Conservation (phyloP, 2,329 filamentous ascomycete genomes). For the Boeremia exigua region DNA sequence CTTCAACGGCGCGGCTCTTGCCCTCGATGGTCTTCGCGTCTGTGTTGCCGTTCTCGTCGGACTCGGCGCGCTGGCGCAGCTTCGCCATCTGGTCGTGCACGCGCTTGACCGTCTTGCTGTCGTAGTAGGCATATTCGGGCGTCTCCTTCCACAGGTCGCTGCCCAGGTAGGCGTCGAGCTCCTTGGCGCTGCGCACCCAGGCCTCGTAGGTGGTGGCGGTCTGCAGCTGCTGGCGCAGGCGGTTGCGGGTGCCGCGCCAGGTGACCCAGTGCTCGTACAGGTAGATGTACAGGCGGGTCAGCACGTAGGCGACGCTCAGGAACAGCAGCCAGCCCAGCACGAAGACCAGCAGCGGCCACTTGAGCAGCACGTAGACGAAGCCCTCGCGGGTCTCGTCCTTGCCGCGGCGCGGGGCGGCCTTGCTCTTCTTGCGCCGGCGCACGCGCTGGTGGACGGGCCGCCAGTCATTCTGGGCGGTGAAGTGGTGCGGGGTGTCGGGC, state of each 20-base stretch:
- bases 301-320: constrained; percentile 75
- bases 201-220: constrained; percentile 76
- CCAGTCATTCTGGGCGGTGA: constrained; percentile 96
- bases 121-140: constrained; percentile 79
- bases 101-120: constrained; percentile 79
- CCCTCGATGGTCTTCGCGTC: constrained; percentile 30
- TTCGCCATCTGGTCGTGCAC: constrained; percentile 78
- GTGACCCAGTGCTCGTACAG: constrained; percentile 90
- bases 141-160: constrained; percentile 81
- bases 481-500: constrained; percentile 61
- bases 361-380: constrained; percentile 84
- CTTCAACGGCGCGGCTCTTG: constrained; percentile 66
- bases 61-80: constrained; percentile 60
- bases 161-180: constrained; percentile 80
- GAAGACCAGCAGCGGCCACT: constrained; percentile 86
- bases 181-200: constrained; percentile 81
- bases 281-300: constrained; percentile 88
- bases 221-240: constrained; percentile 73
- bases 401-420: constrained; percentile 52
- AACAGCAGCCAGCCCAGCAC: constrained; percentile 82
- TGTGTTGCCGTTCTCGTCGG: constrained; percentile 58
- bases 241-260: constrained; percentile 82
- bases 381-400: constrained; percentile 95
- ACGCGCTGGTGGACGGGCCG: constrained; percentile 81
- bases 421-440: constrained; percentile 50